phyloP scores from a whole-genome alignment of 345 rosid species.

The Hibiscus tridactylites region DNA sequence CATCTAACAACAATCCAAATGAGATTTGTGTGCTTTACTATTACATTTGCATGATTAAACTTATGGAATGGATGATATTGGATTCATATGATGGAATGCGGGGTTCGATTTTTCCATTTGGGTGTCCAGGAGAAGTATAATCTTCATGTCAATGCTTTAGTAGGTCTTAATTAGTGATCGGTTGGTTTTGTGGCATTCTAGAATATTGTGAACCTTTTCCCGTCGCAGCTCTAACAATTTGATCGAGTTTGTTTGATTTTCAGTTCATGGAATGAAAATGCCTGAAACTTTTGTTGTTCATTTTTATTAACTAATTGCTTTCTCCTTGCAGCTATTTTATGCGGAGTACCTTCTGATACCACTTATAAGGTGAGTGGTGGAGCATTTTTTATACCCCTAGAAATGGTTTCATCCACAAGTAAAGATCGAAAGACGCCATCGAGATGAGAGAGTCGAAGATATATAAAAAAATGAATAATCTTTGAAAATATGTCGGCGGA shows the following conservation, averaged over 20 bases:
- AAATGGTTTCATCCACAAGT: not conserved
- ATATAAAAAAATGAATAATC: not conserved
- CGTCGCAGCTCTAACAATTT: not conserved
- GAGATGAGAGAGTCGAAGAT: not conserved
- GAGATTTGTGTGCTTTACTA: too few species aligned
- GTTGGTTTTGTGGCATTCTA: too few species aligned
- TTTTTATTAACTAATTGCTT: not conserved
- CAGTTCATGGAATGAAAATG: not conserved
- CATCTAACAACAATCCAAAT: too few species aligned
- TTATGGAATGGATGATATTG: not conserved
- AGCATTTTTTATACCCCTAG: not conserved
- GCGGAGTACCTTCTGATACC: conserved; percentile 91
- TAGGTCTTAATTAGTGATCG: too few species aligned
- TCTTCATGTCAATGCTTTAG: not conserved
- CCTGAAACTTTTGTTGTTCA: not conserved
- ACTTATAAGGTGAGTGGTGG: conserved; percentile 47
- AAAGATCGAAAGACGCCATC: not conserved
- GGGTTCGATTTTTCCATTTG: not conserved
- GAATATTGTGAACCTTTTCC: not conserved
- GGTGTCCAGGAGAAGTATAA: not conserved
- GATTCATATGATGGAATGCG: not conserved
- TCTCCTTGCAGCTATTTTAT: conserved; percentile 72
- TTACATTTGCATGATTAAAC: not conserved
- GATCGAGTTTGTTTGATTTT: not conserved
- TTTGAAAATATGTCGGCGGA: not conserved